A percentile compares a stretch with the other conserved stretches of the same genome.
These are phyloP conservation scores for Sonneratia alba DNA, from an alignment of 345 rosid genomes.

Conservation along the genomic window DNA sequence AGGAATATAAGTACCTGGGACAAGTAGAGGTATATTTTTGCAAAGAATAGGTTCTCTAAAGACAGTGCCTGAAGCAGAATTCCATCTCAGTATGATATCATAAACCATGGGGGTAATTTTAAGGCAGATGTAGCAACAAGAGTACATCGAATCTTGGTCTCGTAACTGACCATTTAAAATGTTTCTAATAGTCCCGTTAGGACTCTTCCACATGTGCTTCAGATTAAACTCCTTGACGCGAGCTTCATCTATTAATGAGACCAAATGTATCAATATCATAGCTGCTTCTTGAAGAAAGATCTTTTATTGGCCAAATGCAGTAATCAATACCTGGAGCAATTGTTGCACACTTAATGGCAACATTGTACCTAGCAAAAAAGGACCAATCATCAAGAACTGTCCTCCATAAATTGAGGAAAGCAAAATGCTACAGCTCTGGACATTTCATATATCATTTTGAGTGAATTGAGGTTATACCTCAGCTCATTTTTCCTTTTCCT, in stretches of 20 bases:
- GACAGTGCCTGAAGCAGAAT: constrained; percentile 68
- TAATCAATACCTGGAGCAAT: constrained; percentile 74
- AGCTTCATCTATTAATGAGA: constrained; percentile 60
- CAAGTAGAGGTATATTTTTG: constrained; percentile 80
- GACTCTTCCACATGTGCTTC: constrained; percentile 98
- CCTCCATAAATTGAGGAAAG: neutral
- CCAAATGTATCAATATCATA: constrained; percentile 6
- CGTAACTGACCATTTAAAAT: constrained; percentile 68
- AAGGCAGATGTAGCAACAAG: constrained; percentile 4
- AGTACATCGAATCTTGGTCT: constrained; percentile 3
- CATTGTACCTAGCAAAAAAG: constrained; percentile 63
- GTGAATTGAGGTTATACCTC: neutral
- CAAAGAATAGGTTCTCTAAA: constrained; percentile 95
- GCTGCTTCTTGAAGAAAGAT: neutral
- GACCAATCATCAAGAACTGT: neutral
- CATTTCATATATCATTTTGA: neutral
- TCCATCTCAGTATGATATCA: constrained; percentile 3
- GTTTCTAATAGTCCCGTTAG: constrained; percentile 93
- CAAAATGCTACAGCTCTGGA: neutral
- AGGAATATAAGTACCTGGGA: constrained; percentile 45
- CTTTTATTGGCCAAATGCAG: neutral
- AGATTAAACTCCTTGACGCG: constrained; percentile 77
- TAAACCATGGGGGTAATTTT: constrained; percentile 1
- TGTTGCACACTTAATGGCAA: constrained; percentile 96
- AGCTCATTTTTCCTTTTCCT: neutral